Conservation (phyloP, 2,329 filamentous ascomycete genomes). For the Berkeleyomyces rouxiae region DNA sequence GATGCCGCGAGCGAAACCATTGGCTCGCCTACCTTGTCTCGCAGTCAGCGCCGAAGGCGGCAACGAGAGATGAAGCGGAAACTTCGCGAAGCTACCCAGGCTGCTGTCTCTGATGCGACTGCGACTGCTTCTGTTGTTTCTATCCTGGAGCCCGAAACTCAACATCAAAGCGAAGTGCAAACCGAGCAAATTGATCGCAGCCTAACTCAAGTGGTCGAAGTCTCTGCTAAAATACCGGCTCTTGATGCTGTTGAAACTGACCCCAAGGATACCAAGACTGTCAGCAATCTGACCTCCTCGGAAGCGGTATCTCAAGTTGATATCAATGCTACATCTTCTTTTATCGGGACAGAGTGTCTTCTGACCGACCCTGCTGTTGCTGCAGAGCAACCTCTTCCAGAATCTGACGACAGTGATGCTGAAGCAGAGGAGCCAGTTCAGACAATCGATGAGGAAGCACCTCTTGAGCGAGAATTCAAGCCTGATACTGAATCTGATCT, state of each 20-base stretch:
- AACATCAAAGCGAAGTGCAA: no score
- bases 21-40: not conserved
- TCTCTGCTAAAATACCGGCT: not conserved
- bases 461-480: not conserved
- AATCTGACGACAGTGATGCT: not conserved
- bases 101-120: not conserved
- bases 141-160: not conserved
- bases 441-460: not conserved
- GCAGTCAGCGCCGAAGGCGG: not conserved
- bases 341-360: not conserved
- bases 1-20: not conserved
- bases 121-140: not conserved
- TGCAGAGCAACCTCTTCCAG: not conserved
- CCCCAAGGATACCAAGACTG: not conserved
- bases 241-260: not conserved
- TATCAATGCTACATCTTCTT: not conserved
- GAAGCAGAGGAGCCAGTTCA: not conserved
- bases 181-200: not conserved
- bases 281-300: not conserved
- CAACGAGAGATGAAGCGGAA: not conserved
- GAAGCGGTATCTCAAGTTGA: not conserved
- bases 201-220: not conserved
- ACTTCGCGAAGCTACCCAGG: not conserved
- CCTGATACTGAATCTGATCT: not conserved
- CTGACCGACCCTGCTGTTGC: not conserved